Percentiles rank a stretch among this genome's conserved stretches.
These are phyloP conservation scores for Argentina anserina DNA, from an alignment of 306 rosid genomes.

Conservation along the genomic window DNA sequence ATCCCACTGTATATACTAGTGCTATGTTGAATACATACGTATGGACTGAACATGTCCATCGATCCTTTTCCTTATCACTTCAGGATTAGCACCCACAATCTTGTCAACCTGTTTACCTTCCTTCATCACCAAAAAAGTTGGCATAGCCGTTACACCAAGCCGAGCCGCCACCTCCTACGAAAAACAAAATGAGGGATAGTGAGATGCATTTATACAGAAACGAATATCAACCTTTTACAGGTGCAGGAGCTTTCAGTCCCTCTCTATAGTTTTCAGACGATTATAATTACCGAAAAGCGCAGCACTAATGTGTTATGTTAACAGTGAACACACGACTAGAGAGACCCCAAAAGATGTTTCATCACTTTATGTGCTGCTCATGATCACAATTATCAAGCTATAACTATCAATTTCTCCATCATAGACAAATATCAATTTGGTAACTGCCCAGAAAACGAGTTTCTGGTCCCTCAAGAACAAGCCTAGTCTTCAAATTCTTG, in stretches of 20 bases:
- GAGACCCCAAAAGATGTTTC: background rate
- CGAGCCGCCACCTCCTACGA: constrained; percentile 72
- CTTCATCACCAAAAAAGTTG: constrained; percentile 70
- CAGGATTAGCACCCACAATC: constrained; percentile 91
- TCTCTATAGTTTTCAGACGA: background rate
- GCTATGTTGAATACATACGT: constrained; percentile 44
- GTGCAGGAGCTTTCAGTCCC: constrained; percentile 6
- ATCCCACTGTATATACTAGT: background rate
- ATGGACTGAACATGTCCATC: constrained; percentile 47
- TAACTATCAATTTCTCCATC: background rate
- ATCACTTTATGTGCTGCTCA: background rate
- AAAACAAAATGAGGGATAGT: background rate
- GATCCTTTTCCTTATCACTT: constrained; percentile 83
- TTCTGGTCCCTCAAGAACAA: background rate
- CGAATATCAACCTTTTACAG: background rate
- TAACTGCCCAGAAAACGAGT: background rate
- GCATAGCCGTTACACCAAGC: constrained; percentile 82
- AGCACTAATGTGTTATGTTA: background rate
- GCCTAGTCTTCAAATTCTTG: background rate
- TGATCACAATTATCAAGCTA: background rate
- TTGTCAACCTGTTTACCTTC: constrained; percentile 51
- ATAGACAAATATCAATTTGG: background rate
- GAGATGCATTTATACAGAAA: background rate
- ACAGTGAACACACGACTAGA: background rate
- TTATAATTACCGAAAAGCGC: background rate